Percentiles rank a stretch among this genome's conserved stretches.
Conservation (phyloP, 1,284 basidiomycete genomes). For the Phlebopus sp. region DNA sequence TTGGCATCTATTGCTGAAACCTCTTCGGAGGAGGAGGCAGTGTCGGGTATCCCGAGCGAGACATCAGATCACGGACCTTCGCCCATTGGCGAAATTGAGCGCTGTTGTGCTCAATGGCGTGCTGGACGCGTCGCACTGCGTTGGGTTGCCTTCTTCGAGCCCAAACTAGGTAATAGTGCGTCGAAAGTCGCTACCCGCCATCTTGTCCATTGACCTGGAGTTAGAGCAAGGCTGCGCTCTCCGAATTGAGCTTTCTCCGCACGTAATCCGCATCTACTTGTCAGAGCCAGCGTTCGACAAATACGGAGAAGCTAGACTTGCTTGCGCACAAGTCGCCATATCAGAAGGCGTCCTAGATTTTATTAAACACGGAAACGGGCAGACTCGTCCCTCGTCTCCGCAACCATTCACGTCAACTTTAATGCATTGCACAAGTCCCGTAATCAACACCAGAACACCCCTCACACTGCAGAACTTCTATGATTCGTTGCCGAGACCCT, state of each 20-base stretch:
- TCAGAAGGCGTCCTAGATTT: slow-evolving; percentile 52
- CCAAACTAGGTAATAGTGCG: slow-evolving; percentile 45
- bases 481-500: slow-evolving; percentile 55
- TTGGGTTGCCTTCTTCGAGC: slow-evolving; percentile 50
- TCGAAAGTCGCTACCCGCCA: slow-evolving; percentile 7
- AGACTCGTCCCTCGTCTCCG: slow-evolving; percentile 31
- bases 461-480: slow-evolving; percentile 52
- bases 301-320: slow-evolving; percentile 44
- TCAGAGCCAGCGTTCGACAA: slow-evolving; percentile 42
- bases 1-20: slow-evolving; percentile 33
- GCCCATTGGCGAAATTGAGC: slow-evolving; percentile 42
- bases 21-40: neutral
- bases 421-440: neutral
- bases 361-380: slow-evolving; percentile 52
- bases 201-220: slow-evolving; percentile 2
- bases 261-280: slow-evolving; percentile 48
- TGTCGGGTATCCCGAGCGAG: neutral
- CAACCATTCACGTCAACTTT: neutral
- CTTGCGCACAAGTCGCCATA: slow-evolving; percentile 52
- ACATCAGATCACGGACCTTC: slow-evolving; percentile 17
- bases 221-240: slow-evolving; percentile 55
- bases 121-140: slow-evolving; percentile 43
- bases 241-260: slow-evolving; percentile 47
- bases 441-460: slow-evolving; percentile 11
- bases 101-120: slow-evolving; percentile 52